Percentiles rank a stretch among this genome's conserved stretches.
Evolutionary conservation across 2,329 filamentous ascomycete genomes (phyloP).

Genomic region (Claviceps digitariae): DNA sequence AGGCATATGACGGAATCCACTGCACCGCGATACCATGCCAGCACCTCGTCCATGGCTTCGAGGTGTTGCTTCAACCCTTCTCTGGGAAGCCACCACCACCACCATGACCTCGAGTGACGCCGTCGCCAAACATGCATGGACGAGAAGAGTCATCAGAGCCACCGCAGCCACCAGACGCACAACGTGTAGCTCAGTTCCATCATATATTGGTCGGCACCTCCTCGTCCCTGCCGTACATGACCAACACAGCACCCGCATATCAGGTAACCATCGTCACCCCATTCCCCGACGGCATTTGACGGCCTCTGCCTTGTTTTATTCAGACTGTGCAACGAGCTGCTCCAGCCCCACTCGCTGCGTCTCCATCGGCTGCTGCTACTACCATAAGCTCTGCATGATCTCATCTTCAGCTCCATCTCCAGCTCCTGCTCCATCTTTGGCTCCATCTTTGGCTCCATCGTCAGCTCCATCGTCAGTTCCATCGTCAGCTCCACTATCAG

Average conservation of each 20-base stretch:
- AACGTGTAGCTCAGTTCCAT: too few species aligned
- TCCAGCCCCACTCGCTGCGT: neutral
- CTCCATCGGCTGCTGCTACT: neutral
- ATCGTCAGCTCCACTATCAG: neutral
- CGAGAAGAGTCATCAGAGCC: too few species aligned
- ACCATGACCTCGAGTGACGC: neutral
- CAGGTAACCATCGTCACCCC: neutral
- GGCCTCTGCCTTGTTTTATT: neutral
- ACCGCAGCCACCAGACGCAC: too few species aligned
- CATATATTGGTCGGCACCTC: too few species aligned
- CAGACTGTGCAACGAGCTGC: neutral
- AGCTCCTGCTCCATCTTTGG: neutral
- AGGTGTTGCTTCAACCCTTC: neutral
- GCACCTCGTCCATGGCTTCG: neutral
- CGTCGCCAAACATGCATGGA: neutral
- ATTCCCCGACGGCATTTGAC: neutral
- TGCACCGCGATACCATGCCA: neutral
- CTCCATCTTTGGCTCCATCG: neutral
- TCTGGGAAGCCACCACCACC: neutral
- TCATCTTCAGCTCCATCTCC: neutral
- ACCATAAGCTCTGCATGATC: too few species aligned
- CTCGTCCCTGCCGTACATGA: too few species aligned
- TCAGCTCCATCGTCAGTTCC: neutral
- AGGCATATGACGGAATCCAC: too few species aligned
- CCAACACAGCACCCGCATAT: neutral